phyloP scores from a whole-genome alignment of 75 land plant genomes.

The Pinus albicaulis region DNA sequence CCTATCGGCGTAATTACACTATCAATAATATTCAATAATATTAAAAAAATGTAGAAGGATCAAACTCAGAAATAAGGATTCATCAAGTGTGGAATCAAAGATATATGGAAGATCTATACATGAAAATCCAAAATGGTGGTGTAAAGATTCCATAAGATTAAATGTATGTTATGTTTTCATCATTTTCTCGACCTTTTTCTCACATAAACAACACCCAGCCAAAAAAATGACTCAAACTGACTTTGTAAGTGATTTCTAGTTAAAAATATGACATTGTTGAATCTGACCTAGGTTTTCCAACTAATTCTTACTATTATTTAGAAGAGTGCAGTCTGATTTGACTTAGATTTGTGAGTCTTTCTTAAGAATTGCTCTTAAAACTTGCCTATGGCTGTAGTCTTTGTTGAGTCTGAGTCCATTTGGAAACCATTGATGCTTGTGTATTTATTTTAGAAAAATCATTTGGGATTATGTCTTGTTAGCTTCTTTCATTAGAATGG shows the following conservation, averaged over 20 bases:
- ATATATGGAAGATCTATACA: conserved; percentile 5
- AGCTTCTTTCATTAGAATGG: background rate
- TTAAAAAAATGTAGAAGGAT: no score
- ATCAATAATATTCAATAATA: no score
- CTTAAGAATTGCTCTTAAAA: no score
- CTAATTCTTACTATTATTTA: background rate
- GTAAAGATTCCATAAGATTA: conserved; percentile 17
- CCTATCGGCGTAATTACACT: no score
- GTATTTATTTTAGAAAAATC: background rate
- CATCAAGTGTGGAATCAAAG: conserved; percentile 10
- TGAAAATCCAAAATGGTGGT: conserved; percentile 24
- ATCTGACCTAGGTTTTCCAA: background rate
- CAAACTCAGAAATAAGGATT: conserved; percentile 22
- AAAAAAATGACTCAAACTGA: no score
- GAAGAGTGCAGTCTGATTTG: no score
- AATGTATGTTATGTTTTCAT: conserved; percentile 25
- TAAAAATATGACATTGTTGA: background rate
- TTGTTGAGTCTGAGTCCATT: no score
- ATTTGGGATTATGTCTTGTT: background rate
- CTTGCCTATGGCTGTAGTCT: no score
- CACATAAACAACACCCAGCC: background rate
- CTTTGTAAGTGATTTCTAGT: background rate
- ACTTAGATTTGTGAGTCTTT: no score
- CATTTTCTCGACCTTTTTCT: background rate
- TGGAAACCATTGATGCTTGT: background rate